These are phyloP conservation scores for Phytopythium kandeliae DNA, from an alignment of 352 stramenopile species.

Conservation along the genomic window DNA sequence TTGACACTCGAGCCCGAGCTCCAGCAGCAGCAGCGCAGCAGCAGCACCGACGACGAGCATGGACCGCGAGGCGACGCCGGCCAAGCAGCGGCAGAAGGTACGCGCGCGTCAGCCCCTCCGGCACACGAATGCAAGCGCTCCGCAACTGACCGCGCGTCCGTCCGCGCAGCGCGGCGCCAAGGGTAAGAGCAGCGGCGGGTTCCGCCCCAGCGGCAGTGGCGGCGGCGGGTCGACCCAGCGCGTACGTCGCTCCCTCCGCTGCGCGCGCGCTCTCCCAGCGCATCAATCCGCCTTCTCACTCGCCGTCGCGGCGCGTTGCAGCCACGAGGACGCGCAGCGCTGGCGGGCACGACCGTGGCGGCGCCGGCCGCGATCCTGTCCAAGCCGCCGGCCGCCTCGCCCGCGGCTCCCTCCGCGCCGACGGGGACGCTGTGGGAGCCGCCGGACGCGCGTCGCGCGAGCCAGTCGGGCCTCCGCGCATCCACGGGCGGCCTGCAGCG, in stretches of 20 bases:
- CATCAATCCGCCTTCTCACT: too few species aligned
- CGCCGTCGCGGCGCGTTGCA: too few species aligned
- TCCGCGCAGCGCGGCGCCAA: conserved; percentile 18
- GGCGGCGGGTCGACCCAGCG: background rate
- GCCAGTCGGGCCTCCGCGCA: background rate
- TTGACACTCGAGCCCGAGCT: too few species aligned
- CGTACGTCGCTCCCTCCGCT: background rate
- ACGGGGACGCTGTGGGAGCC: conserved; percentile 5
- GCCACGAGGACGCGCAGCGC: conserved; percentile 21
- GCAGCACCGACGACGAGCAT: too few species aligned
- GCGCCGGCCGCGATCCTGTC: conserved; percentile 20
- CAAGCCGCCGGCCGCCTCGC: conserved; percentile 27
- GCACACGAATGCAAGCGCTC: too few species aligned
- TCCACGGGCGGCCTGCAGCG: conserved; percentile 3
- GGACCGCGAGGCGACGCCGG: conserved; percentile 67
- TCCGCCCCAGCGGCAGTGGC: conserved; percentile 3
- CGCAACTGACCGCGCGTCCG: conserved; percentile 1
- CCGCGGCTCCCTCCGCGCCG: conserved; percentile 22
- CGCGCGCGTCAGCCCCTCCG: background rate
- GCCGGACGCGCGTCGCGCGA: background rate
- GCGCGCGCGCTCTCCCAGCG: too few species aligned
- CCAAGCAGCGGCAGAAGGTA: conserved; percentile 77
- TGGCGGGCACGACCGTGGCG: background rate
- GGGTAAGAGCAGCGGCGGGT: conserved; percentile 17
- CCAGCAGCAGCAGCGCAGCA: too few species aligned